Evolutionary conservation across 139 green algal genomes (phyloP).

Genomic region (Chlamydomonas asymmetrica): DNA sequence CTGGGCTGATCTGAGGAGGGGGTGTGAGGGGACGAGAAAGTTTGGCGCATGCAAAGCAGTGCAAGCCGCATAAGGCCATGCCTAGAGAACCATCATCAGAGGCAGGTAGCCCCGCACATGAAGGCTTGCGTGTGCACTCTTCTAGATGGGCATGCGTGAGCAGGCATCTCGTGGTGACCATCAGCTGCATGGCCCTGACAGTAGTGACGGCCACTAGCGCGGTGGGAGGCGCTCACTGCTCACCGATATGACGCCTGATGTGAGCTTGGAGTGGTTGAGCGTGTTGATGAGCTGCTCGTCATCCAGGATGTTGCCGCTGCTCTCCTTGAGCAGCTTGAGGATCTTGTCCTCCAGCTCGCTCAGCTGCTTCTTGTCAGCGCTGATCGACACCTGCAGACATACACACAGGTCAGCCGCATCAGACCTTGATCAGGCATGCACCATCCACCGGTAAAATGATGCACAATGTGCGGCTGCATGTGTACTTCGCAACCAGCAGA

Average conservation of each 20-base stretch:
- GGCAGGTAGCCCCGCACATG: not conserved
- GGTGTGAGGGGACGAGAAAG: no score
- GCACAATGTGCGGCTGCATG: no score
- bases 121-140: not conserved
- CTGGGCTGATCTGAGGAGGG: no score
- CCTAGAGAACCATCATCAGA: no score
- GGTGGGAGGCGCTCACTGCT: not conserved
- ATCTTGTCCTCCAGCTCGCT: slow-evolving; percentile 72
- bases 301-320: slow-evolving; percentile 87
- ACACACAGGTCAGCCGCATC: no score
- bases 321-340: slow-evolving; percentile 83
- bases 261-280: slow-evolving; percentile 87
- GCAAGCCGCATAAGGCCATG: no score
- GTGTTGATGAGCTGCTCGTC: slow-evolving; percentile 89
- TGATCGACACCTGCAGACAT: slow-evolving; percentile 81
- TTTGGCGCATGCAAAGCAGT: no score
- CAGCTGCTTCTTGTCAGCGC: slow-evolving; percentile 82
- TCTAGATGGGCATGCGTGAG: not conserved
- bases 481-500: no score
- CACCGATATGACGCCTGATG: slow-evolving; percentile 70
- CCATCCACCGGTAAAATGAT: no score
- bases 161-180: not conserved
- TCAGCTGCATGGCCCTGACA: not conserved
- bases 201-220: no score
- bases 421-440: no score